Evolutionary conservation across 2,329 filamentous ascomycete genomes (phyloP), one percentile per base, ranked within the genome.

Genomic region (Pseudogymnoascus sp.): DNA sequence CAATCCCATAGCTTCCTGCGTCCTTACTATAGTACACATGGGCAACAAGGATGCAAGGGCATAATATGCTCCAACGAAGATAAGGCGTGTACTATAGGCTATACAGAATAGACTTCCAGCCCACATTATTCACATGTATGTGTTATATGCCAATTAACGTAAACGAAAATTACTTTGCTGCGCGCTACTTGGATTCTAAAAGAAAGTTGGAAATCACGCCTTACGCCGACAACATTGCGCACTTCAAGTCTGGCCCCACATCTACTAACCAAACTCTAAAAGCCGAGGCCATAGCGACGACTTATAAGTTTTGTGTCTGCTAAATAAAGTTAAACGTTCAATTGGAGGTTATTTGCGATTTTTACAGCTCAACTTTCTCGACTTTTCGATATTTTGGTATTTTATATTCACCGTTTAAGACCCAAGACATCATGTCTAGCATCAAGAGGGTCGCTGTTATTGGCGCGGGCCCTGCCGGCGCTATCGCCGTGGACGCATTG

Each of bases 401-500:
- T 10, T 33, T 55, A 33, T 33, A 18, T 33, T 45, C 18, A 1
- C 2, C 5, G 2, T 21, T 45, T 6, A 25, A 3, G 21, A 45
- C 5, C 5, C 21, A 13, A 45, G 27, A 37, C 33, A 59, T 29
- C 8, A 59, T 59, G 70, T 33, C 64, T 59, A 45, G 64, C 1
- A 65, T 72, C 18, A 71, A 70, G 58, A 69, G 77, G 12, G 79
- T 87, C 10, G 84, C 84, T 15, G 78, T 87, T 5, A 83, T 87
- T 66, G 84, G 84, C 5, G 78, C 82, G 2, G 84, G 84, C 5
- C 84, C 85, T 5, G 77, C 81, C 2, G 84, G 84, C 2, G 81
- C 81, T 10, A 86, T 86, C 62, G 73, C 83, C 0, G 79, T 85
- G 2, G 83, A 87, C 74, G 83, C 84, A 4, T 71, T 87, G 31